These are phyloP conservation scores for Nakazawaea wickerhamii DNA, from an alignment of 805 yeast species.

Conservation along the genomic window DNA sequence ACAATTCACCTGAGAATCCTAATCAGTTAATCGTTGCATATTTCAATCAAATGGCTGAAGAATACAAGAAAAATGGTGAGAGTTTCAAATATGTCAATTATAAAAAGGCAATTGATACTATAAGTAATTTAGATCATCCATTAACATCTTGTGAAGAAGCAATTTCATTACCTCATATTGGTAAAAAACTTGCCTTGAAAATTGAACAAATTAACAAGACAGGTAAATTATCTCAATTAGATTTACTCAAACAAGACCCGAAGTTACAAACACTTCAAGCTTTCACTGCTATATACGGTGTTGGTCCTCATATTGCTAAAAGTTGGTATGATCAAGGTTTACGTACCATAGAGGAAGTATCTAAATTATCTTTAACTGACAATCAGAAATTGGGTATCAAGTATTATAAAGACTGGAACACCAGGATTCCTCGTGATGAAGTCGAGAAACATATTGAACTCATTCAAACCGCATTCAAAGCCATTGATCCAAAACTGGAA, in stretches of 20 bases:
- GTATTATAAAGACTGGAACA: slow-evolving; percentile 42
- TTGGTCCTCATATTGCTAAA: slow-evolving; percentile 38
- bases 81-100: slow-evolving; percentile 35
- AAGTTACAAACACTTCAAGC: slow-evolving; percentile 22
- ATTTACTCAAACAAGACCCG: slow-evolving; percentile 18
- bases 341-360: slow-evolving; percentile 34
- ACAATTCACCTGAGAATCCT: slow-evolving; percentile 14
- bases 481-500: slow-evolving; percentile 31
- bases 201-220: slow-evolving; percentile 41
- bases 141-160: slow-evolving; percentile 36
- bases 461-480: slow-evolving; percentile 22
- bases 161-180: slow-evolving; percentile 32
- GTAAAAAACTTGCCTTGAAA: slow-evolving; percentile 34
- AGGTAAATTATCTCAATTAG: slow-evolving; percentile 22
- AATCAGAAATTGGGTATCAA: slow-evolving; percentile 35
- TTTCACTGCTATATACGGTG: slow-evolving; percentile 42
- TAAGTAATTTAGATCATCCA: slow-evolving; percentile 22
- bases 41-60: slow-evolving; percentile 26
- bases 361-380: slow-evolving; percentile 20
- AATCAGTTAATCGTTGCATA: slow-evolving; percentile 27
- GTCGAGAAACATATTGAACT: slow-evolving; percentile 34
- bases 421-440: slow-evolving; percentile 39
- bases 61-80: slow-evolving; percentile 30
- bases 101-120: slow-evolving; percentile 35
- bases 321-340: slow-evolving; percentile 34